Conservation (phyloP, 768 basidiomycete species). For the Leccinum subgranulosum region DNA sequence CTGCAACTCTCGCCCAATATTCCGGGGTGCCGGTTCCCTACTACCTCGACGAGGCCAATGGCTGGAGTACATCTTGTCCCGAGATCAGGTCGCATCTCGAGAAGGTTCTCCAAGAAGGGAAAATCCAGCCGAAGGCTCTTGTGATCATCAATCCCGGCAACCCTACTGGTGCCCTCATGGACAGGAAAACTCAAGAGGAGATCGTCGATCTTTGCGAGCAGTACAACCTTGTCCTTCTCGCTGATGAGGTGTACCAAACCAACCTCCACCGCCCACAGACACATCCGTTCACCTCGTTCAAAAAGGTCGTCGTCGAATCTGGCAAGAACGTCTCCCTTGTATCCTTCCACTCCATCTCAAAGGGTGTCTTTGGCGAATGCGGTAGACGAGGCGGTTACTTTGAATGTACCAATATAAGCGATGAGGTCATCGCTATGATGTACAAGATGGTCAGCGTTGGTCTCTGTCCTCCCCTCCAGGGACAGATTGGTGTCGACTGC, state of each 20-base stretch:
- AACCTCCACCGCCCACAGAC: slow-evolving; percentile 73
- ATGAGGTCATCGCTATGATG: slow-evolving; percentile 77
- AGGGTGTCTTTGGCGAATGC: slow-evolving; percentile 95
- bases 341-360: slow-evolving; percentile 97
- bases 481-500: slow-evolving; percentile 92
- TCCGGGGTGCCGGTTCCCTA: slow-evolving; percentile 83
- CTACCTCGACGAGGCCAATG: slow-evolving; percentile 77
- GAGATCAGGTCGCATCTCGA: slow-evolving; percentile 67
- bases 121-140: slow-evolving; percentile 67
- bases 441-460: slow-evolving; percentile 96
- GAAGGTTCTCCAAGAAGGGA: slow-evolving; percentile 59
- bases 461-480: slow-evolving; percentile 85
- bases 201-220: slow-evolving; percentile 85
- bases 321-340: slow-evolving; percentile 66
- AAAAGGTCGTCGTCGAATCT: slow-evolving; percentile 78
- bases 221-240: slow-evolving; percentile 82
- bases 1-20: slow-evolving; percentile 86
- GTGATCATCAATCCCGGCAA: slow-evolving; percentile 99
- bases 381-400: slow-evolving; percentile 97
- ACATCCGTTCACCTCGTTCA: slow-evolving; percentile 90
- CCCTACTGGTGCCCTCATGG: slow-evolving; percentile 87
- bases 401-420: slow-evolving; percentile 79
- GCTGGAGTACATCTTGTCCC: slow-evolving; percentile 76
- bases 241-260: slow-evolving; percentile 97
- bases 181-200: slow-evolving; percentile 62